Conservation (phyloP, 768 basidiomycete genomes). For the Serpula lacrymans region DNA sequence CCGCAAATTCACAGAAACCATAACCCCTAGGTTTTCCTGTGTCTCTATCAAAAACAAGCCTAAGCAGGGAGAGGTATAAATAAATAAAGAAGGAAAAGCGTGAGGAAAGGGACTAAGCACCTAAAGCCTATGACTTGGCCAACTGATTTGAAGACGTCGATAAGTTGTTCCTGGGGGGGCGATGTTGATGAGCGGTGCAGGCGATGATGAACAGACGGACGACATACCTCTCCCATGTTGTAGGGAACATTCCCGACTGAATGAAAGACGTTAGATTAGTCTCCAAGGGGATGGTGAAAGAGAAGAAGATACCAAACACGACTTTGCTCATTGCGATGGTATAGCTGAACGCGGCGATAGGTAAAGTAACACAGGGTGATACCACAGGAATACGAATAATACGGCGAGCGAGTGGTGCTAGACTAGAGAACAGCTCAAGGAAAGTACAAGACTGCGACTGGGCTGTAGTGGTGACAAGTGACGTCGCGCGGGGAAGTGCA, state of each 20-base stretch:
- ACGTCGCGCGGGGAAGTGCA: too few relatives aligned
- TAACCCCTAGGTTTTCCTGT: constrained; percentile 95
- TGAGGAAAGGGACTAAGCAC: constrained; percentile 32
- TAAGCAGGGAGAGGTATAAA: constrained; percentile 26
- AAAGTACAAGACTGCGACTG: too few relatives aligned
- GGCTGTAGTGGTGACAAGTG: too few relatives aligned
- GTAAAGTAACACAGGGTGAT: too few relatives aligned
- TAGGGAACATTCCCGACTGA: constrained; percentile 88
- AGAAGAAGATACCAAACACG: constrained; percentile 55
- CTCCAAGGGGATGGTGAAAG: not conserved
- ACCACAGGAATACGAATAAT: too few relatives aligned
- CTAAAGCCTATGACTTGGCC: constrained; percentile 89
- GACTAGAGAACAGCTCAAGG: too few relatives aligned
- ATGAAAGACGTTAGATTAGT: not conserved
- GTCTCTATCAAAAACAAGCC: constrained; percentile 85
- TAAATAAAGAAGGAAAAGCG: constrained; percentile 2
- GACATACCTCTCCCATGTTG: constrained; percentile 73
- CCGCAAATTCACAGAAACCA: constrained; percentile 90
- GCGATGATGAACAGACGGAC: not conserved
- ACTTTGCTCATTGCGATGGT: constrained; percentile 56
- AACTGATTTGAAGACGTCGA: constrained; percentile 85
- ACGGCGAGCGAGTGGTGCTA: too few relatives aligned
- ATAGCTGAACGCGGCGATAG: not conserved
- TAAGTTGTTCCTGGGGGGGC: constrained; percentile 63
- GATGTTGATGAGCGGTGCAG: constrained; percentile 7